Evolutionary conservation across 1,139 yeast genomes (phyloP), one percentile per base, ranked within the genome.

Genomic region (Pichia sp.): DNA sequence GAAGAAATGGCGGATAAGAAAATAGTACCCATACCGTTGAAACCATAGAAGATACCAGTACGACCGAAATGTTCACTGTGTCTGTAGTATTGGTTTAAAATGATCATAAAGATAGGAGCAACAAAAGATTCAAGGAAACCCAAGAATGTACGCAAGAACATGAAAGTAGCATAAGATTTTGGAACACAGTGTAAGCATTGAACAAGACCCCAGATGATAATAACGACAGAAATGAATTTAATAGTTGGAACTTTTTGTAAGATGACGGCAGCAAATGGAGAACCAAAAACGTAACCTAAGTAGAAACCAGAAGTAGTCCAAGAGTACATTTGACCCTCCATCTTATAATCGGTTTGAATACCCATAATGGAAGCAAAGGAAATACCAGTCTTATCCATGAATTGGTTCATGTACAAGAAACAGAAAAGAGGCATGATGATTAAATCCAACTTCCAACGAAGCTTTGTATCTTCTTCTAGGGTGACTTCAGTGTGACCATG

Each of bases 351-450:
- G 8, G 58, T 62, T 53, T 75, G 64, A 22, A 79, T 58, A 1
- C 83, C 84, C 71, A 82, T 70, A 45, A 83, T 73, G 2, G 85
- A 73, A 4, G 86, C 85, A 50, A 74, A 77, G 15, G 81, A 69
- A 37, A 72, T 78, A 19, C 84, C 67, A 17, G 72, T 65, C 59
- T 83, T 83, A 61, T 83, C 89, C 80, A 83, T 78, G 53, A 75
- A 79, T 61, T 81, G 87, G 38, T 74, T 67, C 36, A 78, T 72
- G 57, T 79, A 79, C 20, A 80, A 61, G 22, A 76, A 52, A 55
- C 81, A 73, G 70, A 81, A 70, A 27, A 81, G 52, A 0, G 86
- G 83, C 55, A 78, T 65, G 55, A 83, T 60, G 52, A 64, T 73
- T 24, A 73, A 38, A 59, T 81, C 86, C 30, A 79, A 73, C 56